Percentiles rank a stretch among this genome's conserved stretches.
Conservation (phyloP, 441 rosid genomes). For the Gossypium aridum region DNA sequence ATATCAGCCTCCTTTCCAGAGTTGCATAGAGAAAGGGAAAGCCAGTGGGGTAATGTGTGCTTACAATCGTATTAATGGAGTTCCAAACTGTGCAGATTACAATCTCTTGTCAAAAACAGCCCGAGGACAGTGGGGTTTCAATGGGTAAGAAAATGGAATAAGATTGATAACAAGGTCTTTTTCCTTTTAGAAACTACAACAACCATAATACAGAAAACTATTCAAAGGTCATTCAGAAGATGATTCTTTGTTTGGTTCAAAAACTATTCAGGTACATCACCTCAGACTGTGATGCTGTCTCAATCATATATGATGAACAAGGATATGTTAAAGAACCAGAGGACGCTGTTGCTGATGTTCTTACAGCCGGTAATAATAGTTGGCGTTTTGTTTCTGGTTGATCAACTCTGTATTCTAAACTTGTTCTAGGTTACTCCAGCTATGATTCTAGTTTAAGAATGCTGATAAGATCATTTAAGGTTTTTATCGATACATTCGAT, state of each 20-base stretch:
- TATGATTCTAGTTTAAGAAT: not conserved
- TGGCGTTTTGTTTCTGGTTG: not conserved
- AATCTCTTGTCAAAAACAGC: slow-evolving; percentile 62
- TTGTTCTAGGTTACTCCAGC: not conserved
- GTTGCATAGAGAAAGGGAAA: slow-evolving; percentile 59
- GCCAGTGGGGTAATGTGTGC: slow-evolving; percentile 92
- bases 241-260: not conserved
- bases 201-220: not conserved
- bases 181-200: not conserved
- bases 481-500: slow-evolving; percentile 1
- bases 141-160: slow-evolving; percentile 37
- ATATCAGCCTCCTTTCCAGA: slow-evolving; percentile 79
- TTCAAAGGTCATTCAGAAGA: slow-evolving; percentile 3
- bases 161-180: not conserved
- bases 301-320: slow-evolving; percentile 54
- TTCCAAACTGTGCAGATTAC: slow-evolving; percentile 75
- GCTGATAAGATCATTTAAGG: not conserved
- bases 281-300: slow-evolving; percentile 84
- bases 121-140: slow-evolving; percentile 60
- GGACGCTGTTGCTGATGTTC: slow-evolving; percentile 72
- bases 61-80: slow-evolving; percentile 72
- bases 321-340: slow-evolving; percentile 67
- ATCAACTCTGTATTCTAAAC: not conserved
- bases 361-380: slow-evolving; percentile 55
- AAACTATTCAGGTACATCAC: slow-evolving; percentile 55